Base-by-base conservation (phyloP, 164 flowering plant genomes). In the Liriodendron chinense region DNA sequence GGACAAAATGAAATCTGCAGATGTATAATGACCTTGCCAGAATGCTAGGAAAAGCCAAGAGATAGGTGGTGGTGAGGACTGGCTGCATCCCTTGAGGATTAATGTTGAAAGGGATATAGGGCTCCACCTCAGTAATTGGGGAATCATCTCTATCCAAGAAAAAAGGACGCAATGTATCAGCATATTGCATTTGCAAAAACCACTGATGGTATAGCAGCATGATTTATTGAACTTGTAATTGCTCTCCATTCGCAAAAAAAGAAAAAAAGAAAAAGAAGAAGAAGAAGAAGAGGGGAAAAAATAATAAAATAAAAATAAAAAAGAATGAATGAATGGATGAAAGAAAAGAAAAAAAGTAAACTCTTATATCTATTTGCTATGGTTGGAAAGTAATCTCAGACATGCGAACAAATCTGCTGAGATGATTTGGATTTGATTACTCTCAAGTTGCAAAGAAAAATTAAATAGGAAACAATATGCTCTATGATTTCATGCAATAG, bases 71-170 rank as follows among this genome's bases (percentile, higher is more conserved):
- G 7, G 96, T 88, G 68, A 96, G 91, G 77, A 94, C 86, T 74
- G 98, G 99, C 85, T 96, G 99, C 99, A 96, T 96, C 85, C 99
- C 99, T 4, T 97, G 76, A 77, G 99, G 99, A 85, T 96, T 96
- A 71, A 96, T 96, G 81, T 94, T 96, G 80, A 96, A 94, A 16
- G 99, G 98, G 28, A 96, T 91, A 78, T 96, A 96, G 13, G 97
- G 97, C 84, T 94, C 98, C 83, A 96, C 98, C 82, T 94, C 99
- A 53, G 94, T 87, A 62, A 94, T 80, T 20, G 94, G 94, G 10
- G 98, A 92, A 61, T 85, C 93, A 73, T 90, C 90, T 74, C 98
- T 96, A 92, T 69, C 63, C 67, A 80, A 75, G 80, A 75, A 65
- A 77, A n/a, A 49, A 47, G 9, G 34, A 53, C 0, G 50, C 21